A percentile compares a stretch with the other conserved stretches of the same genome.
Conservation (phyloP, 1,284 basidiomycete species). For the Boletus semigastroideus region DNA sequence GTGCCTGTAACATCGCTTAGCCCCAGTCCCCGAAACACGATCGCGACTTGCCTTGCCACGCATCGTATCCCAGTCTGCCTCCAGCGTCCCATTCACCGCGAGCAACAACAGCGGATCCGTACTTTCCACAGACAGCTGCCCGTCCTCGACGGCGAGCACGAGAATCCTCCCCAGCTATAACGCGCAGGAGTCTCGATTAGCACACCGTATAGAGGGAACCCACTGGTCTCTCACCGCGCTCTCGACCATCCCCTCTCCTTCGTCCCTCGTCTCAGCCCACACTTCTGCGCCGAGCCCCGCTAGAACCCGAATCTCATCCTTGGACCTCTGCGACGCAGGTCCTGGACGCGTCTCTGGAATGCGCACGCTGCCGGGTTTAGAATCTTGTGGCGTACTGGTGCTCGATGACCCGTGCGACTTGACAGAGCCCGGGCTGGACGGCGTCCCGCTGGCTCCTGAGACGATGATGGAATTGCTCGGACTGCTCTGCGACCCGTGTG, state of each 20-base stretch:
- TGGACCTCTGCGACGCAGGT: slow-evolving; percentile 43
- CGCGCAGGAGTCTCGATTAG: slow-evolving; percentile 2
- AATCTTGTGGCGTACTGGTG: slow-evolving; percentile 37
- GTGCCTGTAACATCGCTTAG: slow-evolving; percentile 43
- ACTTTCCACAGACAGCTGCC: slow-evolving; percentile 15
- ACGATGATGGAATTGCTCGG: slow-evolving; percentile 3
- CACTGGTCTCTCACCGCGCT: slow-evolving; percentile 54
- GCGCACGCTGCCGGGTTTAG: slow-evolving; percentile 24
- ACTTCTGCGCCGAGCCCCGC: slow-evolving; percentile 70
- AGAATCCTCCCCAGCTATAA: slow-evolving; percentile 65
- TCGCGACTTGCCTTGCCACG: slow-evolving; percentile 51
- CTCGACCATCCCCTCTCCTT: slow-evolving; percentile 58
- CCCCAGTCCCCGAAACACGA: neutral
- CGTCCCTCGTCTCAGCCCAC: slow-evolving; percentile 68
- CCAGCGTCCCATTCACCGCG: slow-evolving; percentile 59
- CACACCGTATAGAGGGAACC: neutral
- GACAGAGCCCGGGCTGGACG: slow-evolving; percentile 19
- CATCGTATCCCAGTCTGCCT: slow-evolving; percentile 62
- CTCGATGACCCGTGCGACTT: slow-evolving; percentile 14
- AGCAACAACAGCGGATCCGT: slow-evolving; percentile 61
- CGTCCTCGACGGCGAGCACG: slow-evolving; percentile 59
- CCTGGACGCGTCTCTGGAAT: slow-evolving; percentile 10
- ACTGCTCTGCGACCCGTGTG: slow-evolving; percentile 10
- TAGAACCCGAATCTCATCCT: slow-evolving; percentile 70
- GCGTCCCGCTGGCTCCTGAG: slow-evolving; percentile 4